Conservation (phyloP, 1,139 yeast species). For the Taphrina wiesneri region DNA sequence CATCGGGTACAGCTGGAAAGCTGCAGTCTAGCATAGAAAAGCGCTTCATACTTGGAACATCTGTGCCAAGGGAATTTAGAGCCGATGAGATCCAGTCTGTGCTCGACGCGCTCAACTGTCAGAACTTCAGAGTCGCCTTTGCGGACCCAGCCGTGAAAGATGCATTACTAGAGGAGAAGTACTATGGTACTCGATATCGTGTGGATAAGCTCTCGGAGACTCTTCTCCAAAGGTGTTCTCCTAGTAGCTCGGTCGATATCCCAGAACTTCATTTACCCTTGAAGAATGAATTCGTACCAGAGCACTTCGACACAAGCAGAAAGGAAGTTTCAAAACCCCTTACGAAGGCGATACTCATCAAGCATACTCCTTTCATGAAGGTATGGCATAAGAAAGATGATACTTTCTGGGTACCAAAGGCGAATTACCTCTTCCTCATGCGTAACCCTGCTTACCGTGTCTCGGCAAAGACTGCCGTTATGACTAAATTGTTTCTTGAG, state of each 20-base stretch:
- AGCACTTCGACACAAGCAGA: conserved; percentile 63
- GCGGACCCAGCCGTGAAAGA: conserved; percentile 45
- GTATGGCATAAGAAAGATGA: conserved; percentile 94
- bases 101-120: conserved; percentile 54
- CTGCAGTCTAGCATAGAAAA: conserved; percentile 64
- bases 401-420: conserved; percentile 84
- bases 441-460: conserved; percentile 57
- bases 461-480: conserved; percentile 59
- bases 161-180: conserved; percentile 57
- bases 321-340: conserved; percentile 47
- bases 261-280: conserved; percentile 63
- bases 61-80: conserved; percentile 62
- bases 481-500: conserved; percentile 64
- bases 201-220: conserved; percentile 51
- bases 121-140: conserved; percentile 63
- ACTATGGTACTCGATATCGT: conserved; percentile 88
- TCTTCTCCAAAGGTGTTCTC: conserved; percentile 48
- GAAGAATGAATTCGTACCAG: conserved; percentile 76
- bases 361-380: conserved; percentile 50
- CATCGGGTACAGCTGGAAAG: conserved; percentile 53
- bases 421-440: conserved; percentile 65
- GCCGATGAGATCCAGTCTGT: conserved; percentile 57
- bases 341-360: conserved; percentile 55
- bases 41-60: conserved; percentile 56
- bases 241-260: conserved; percentile 44